phyloP scores from a whole-genome alignment of 1,139 yeast species.

The Spathaspora jeffriesii region DNA sequence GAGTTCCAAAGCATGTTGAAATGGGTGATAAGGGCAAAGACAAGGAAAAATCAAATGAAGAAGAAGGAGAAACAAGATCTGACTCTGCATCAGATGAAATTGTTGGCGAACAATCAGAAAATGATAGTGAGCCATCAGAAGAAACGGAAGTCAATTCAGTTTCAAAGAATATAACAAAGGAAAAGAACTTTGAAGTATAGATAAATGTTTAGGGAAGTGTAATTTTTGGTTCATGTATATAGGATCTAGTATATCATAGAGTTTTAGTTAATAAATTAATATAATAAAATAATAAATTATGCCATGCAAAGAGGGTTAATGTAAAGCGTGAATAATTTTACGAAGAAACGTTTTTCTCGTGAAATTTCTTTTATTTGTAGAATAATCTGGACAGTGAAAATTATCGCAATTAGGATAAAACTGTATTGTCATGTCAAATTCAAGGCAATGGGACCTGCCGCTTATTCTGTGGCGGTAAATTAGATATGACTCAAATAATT shows the following conservation, averaged over 20 bases:
- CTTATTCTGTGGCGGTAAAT: not conserved
- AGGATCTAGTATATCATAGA: conserved; percentile 1
- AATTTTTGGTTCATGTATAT: not conserved
- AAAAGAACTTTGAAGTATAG: not conserved
- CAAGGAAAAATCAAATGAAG: conserved; percentile 7
- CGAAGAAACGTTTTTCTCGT: not conserved
- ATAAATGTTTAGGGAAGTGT: not conserved
- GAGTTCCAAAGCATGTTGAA: conserved; percentile 30
- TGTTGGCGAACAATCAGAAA: not conserved
- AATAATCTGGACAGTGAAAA: too few species aligned
- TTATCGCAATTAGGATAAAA: not conserved
- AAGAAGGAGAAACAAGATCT: conserved; percentile 1
- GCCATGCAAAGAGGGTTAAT: not conserved
- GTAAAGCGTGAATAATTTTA: not conserved
- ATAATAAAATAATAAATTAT: not conserved
- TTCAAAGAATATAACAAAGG: conserved; percentile 2
- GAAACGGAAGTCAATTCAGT: conserved; percentile 3
- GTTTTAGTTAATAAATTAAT: not conserved
- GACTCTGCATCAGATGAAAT: not conserved
- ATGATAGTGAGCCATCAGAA: not conserved
- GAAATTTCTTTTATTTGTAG: too few species aligned
- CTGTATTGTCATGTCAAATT: not conserved
- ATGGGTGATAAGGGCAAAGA: conserved; percentile 20
- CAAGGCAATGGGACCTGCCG: not conserved
- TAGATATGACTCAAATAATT: not conserved